These are phyloP conservation scores for Apiotrichum veenhuisii DNA, from an alignment of 1,284 basidiomycete species.

Conservation along the genomic window DNA sequence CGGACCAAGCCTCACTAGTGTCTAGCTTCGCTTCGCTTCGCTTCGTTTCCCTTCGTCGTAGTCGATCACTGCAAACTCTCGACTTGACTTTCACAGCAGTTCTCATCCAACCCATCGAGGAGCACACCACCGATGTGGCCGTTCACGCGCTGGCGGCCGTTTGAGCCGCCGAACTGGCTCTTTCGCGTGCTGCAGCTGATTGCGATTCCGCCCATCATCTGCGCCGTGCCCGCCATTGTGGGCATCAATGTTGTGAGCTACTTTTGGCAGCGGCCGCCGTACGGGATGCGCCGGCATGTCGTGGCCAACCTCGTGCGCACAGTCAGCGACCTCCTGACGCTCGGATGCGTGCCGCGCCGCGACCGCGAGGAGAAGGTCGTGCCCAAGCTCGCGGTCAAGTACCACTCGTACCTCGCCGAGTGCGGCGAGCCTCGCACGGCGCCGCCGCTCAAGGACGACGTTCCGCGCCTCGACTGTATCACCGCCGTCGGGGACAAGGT, in stretches of 20 bases:
- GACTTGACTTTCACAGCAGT: no score
- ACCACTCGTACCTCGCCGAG: constrained; percentile 1
- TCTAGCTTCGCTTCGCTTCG: no score
- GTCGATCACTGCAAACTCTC: no score
- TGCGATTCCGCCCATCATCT: constrained; percentile 5
- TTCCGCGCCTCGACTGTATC: neutral
- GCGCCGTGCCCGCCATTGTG: constrained; percentile 2
- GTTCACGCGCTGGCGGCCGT: constrained; percentile 5
- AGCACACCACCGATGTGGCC: constrained; percentile 1
- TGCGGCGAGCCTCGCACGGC: constrained; percentile 8
- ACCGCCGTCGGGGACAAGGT: constrained; percentile 3
- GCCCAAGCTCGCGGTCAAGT: constrained; percentile 1
- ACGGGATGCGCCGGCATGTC: constrained; percentile 8
- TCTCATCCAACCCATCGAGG: neutral
- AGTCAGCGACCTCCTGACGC: neutral
- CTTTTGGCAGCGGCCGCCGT: constrained; percentile 6
- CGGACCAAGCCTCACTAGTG: no score
- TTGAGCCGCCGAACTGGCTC: constrained; percentile 5
- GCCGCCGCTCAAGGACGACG: constrained; percentile 1
- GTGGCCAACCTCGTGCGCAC: constrained; percentile 2
- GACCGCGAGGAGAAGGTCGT: constrained; percentile 4
- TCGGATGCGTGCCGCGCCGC: constrained; percentile 4
- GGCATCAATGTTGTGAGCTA: constrained; percentile 4
- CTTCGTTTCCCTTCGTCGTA: no score
- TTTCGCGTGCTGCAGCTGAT: constrained; percentile 4